Evolutionary conservation across 1,284 basidiomycete species (phyloP).

Genomic region (Ustilago vetiveriae): DNA sequence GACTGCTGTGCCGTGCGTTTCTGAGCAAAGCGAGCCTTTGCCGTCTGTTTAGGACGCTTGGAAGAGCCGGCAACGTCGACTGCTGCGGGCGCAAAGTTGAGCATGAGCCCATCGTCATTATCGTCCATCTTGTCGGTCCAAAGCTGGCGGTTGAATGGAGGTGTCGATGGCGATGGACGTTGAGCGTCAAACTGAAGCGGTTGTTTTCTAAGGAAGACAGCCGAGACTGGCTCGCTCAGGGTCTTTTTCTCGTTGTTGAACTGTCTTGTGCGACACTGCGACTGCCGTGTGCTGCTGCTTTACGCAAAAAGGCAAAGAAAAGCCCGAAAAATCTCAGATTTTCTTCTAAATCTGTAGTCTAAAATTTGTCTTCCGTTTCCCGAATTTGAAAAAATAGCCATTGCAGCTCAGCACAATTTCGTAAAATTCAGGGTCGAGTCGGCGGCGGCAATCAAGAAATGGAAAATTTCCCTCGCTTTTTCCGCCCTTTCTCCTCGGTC

Average conservation of each 20-base stretch:
- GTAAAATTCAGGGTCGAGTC: conserved; percentile 14
- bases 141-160: not conserved
- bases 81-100: conserved; percentile 56
- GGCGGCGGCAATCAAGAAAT: not conserved
- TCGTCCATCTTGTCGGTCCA: conserved; percentile 48
- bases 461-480: not conserved
- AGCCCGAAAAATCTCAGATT: conserved; percentile 2
- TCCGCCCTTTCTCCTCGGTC: too few relatives aligned
- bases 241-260: not conserved
- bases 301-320: conserved; percentile 1
- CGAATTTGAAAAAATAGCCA: not conserved
- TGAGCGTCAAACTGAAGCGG: not conserved
- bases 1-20: conserved; percentile 35
- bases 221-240: too few relatives aligned
- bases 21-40: conserved; percentile 37
- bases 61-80: conserved; percentile 13
- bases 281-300: conserved; percentile 1
- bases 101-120: conserved; percentile 62
- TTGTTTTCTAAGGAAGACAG: too few relatives aligned
- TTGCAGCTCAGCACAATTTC: not conserved
- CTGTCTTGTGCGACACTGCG: not conserved
- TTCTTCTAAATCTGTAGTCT: conserved; percentile 2
- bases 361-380: conserved; percentile 11
- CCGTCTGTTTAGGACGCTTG: conserved; percentile 38
- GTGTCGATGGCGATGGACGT: not conserved